Conservation (phyloP, 1,139 yeast species). For the Casaregolazyma lundiana region DNA sequence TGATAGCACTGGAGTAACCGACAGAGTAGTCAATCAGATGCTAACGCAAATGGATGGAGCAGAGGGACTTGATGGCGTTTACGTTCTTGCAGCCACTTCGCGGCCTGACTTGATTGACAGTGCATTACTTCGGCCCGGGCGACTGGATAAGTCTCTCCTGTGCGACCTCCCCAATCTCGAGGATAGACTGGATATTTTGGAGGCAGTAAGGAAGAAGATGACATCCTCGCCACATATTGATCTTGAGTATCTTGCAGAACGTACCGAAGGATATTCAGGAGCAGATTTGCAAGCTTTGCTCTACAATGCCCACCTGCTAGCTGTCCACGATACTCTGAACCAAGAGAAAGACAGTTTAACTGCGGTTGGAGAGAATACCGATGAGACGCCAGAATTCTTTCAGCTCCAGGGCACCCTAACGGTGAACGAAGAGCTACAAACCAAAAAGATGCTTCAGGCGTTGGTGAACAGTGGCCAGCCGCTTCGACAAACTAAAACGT, state of each 20-base stretch:
- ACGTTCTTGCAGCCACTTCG: constrained; percentile 92
- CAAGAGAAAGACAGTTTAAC: constrained; percentile 27
- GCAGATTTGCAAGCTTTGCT: constrained; percentile 94
- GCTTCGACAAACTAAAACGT: neutral
- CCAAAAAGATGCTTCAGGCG: constrained; percentile 46
- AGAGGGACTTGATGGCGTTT: constrained; percentile 94
- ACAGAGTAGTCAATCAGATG: constrained; percentile 94
- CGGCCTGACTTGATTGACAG: constrained; percentile 94
- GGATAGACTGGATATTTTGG: constrained; percentile 71
- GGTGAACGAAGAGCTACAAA: constrained; percentile 40
- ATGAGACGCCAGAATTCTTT: constrained; percentile 33
- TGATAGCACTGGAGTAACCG: constrained; percentile 97
- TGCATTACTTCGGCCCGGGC: constrained; percentile 90
- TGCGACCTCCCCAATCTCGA: constrained; percentile 77
- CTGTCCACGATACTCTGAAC: constrained; percentile 75
- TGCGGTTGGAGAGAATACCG: constrained; percentile 33
- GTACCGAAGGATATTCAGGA: constrained; percentile 79
- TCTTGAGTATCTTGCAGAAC: constrained; percentile 51
- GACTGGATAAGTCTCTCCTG: constrained; percentile 85
- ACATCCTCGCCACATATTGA: constrained; percentile 44
- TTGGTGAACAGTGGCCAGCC: constrained; percentile 15
- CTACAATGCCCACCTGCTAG: constrained; percentile 86
- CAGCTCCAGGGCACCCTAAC: constrained; percentile 36
- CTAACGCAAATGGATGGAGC: constrained; percentile 99
- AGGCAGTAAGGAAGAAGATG: constrained; percentile 48